A percentile compares a stretch with the other conserved stretches of the same genome.
Evolutionary conservation across 352 stramenopile genomes (phyloP).

Genomic region (Globisporangium okanoganense): DNA sequence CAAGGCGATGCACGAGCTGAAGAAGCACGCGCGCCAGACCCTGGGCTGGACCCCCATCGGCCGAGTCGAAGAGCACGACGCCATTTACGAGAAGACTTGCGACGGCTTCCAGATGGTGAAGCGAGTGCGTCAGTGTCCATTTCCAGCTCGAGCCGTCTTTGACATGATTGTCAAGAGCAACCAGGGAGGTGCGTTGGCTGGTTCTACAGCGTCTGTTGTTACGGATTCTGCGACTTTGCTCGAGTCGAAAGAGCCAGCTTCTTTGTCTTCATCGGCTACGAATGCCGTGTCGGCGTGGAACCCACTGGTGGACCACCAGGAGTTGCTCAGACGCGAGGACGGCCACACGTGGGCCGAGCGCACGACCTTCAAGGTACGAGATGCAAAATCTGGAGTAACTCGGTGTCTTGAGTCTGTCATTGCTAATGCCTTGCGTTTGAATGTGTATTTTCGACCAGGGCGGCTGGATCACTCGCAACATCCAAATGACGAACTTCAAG

Average conservation of each 20-base stretch:
- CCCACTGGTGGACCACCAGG: conserved; percentile 44
- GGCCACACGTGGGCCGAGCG: conserved; percentile 53
- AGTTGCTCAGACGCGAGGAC: conserved; percentile 42
- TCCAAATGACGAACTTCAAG: conserved; percentile 64
- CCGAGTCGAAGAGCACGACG: conserved; percentile 37
- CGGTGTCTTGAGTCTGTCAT: not conserved
- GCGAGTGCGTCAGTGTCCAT: conserved; percentile 48
- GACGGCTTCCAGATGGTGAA: conserved; percentile 74
- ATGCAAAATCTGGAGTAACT: not conserved
- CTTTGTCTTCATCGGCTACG: not conserved
- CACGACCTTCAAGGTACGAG: conserved; percentile 44
- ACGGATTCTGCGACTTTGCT: not conserved
- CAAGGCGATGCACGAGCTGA: conserved; percentile 48
- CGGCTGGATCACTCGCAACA: conserved; percentile 26
- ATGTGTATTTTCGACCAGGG: conserved; percentile 8
- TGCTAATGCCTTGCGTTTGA: not conserved
- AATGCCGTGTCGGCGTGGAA: conserved; percentile 20
- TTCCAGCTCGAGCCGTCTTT: conserved; percentile 66
- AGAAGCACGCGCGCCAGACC: conserved; percentile 32
- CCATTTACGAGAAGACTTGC: conserved; percentile 44
- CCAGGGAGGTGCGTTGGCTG: not conserved
- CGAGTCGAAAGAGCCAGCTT: not conserved
- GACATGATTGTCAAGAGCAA: conserved; percentile 57
- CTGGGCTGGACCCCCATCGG: conserved; percentile 34
- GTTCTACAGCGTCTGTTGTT: not conserved